These are phyloP conservation scores for Macadamia integrifolia DNA, from an alignment of 164 flowering plant genomes.

Conservation along the genomic window DNA sequence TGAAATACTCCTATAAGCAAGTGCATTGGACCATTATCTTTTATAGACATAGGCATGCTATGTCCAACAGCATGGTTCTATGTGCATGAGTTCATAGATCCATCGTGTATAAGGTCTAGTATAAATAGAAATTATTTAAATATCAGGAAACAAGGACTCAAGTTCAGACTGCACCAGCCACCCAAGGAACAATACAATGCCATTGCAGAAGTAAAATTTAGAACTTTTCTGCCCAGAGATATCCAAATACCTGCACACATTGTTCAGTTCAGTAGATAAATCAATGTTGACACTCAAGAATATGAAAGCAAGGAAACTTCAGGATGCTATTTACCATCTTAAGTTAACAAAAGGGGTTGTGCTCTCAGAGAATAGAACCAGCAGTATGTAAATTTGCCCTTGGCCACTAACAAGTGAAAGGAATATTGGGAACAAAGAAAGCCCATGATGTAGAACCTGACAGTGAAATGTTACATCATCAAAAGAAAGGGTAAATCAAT, in stretches of 20 bases:
- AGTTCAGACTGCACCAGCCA: constrained; percentile 29
- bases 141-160: background rate
- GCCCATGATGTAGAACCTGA: constrained; percentile 69
- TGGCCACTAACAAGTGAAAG: constrained; percentile 58
- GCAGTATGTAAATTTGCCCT: constrained; percentile 56
- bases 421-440: constrained; percentile 57
- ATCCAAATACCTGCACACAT: constrained; percentile 62
- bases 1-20: no score
- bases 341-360: constrained; percentile 80
- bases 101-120: background rate
- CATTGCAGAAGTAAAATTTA: constrained; percentile 52
- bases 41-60: no score
- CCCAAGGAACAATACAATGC: constrained; percentile 63
- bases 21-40: no score
- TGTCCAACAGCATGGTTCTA: no score
- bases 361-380: constrained; percentile 73
- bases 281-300: background rate
- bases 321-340: constrained; percentile 50
- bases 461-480: constrained; percentile 2
- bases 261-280: background rate
- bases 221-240: constrained; percentile 63
- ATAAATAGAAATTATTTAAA: background rate
- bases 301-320: background rate
- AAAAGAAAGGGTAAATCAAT: background rate
- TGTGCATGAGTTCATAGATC: no score